Evolutionary conservation across 139 green algal species (phyloP).

Genomic region (Chlamydomonas asymmetrica): DNA sequence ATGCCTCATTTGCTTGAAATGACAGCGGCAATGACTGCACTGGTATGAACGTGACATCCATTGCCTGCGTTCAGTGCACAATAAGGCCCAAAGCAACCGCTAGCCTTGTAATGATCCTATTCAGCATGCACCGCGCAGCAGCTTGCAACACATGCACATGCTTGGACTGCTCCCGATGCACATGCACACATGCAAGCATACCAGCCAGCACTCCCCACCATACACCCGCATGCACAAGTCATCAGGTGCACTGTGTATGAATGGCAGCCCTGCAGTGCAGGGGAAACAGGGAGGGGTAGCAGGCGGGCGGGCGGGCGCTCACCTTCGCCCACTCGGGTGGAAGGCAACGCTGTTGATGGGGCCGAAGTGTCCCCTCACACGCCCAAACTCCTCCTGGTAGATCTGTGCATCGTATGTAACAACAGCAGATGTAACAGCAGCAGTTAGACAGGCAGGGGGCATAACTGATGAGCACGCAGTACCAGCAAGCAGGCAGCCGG

Average conservation of each 20-base stretch:
- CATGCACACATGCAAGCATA: not conserved
- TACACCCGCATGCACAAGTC: not conserved
- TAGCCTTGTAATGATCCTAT: not conserved
- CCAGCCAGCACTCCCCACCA: not conserved
- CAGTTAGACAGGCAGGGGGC: not conserved
- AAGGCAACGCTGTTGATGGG: conserved; percentile 97
- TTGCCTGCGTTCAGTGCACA: not conserved
- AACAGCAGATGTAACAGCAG: not conserved
- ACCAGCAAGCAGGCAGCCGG: not conserved
- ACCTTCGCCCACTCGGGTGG: conserved; percentile 83
- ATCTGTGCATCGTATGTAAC: conserved; percentile 57
- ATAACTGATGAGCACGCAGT: not conserved
- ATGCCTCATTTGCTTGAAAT: not conserved
- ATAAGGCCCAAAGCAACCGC: not conserved
- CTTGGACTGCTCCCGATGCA: not conserved
- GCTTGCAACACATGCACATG: not conserved
- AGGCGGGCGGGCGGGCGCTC: too few species aligned
- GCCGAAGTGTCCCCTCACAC: conserved; percentile 96
- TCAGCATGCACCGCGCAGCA: too few species aligned
- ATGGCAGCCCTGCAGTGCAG: not conserved
- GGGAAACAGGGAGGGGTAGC: not conserved
- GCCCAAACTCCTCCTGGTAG: conserved; percentile 94
- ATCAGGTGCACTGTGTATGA: not conserved
- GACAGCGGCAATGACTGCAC: too few species aligned
- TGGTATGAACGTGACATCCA: too few species aligned